phyloP scores from a whole-genome alignment of 1,139 yeast species.

The Geotrichum cucujoidarum region DNA sequence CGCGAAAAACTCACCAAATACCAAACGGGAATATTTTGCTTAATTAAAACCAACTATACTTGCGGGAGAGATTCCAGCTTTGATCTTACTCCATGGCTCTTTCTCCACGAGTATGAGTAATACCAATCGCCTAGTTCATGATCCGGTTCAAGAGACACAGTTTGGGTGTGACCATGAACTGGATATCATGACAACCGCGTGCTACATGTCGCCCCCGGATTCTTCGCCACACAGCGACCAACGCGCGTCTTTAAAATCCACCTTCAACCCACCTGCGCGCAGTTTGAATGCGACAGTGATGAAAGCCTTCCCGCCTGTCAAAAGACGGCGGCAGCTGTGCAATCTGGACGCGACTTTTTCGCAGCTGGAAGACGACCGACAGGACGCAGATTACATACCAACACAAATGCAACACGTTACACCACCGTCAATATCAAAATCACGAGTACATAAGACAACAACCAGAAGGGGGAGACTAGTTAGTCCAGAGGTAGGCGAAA shows the following conservation, averaged over 20 bases:
- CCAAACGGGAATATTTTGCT: no score
- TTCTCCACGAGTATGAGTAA: background rate
- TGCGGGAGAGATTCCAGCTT: no score
- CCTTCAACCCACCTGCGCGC: no score
- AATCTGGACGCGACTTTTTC: slow-evolving; percentile 4
- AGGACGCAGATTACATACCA: slow-evolving; percentile 9
- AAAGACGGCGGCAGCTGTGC: background rate
- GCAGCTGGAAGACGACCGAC: background rate
- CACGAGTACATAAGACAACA: background rate
- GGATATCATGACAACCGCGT: background rate
- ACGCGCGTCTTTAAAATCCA: background rate
- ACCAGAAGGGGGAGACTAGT: background rate
- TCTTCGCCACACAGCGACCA: slow-evolving; percentile 7
- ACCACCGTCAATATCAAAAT: background rate
- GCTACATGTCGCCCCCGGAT: slow-evolving; percentile 14
- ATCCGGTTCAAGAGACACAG: background rate
- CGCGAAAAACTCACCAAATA: no score
- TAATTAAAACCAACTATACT: no score
- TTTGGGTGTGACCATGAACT: background rate
- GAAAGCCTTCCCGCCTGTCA: background rate
- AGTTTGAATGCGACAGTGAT: background rate
- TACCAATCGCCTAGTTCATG: background rate
- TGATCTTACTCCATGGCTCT: background rate
- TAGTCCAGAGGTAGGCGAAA: slow-evolving; percentile 4
- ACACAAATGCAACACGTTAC: background rate